Evolutionary conservation across 2,329 filamentous ascomycete species (phyloP).

Genomic region (Curvularia eragrostidis): DNA sequence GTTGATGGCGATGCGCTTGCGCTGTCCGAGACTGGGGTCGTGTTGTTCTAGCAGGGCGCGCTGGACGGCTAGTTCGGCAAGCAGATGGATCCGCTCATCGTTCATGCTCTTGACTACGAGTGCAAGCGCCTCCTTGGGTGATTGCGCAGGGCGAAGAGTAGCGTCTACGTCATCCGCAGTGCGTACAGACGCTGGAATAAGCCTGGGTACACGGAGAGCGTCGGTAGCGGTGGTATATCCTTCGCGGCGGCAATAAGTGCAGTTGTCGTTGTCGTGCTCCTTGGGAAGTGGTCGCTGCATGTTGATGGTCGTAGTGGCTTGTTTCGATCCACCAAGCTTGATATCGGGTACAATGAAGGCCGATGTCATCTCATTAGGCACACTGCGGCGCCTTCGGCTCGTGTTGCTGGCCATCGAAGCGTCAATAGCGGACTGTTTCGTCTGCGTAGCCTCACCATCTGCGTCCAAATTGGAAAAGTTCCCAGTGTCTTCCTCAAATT

Average conservation of each 20-base stretch:
- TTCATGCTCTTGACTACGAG: constrained; percentile 82
- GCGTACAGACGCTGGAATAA: constrained; percentile 59
- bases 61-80: constrained; percentile 69
- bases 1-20: constrained; percentile 67
- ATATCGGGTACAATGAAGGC: constrained; percentile 70
- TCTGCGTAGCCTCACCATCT: constrained; percentile 39
- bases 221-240: constrained; percentile 39
- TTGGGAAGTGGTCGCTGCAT: constrained; percentile 41
- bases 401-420: constrained; percentile 58
- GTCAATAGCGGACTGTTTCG: constrained; percentile 38
- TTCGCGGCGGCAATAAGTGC: constrained; percentile 62
- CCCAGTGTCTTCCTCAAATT: constrained; percentile 48
- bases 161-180: constrained; percentile 63
- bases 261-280: constrained; percentile 61
- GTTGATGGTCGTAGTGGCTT: constrained; percentile 29
- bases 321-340: constrained; percentile 54
- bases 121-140: constrained; percentile 75
- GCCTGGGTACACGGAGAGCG: constrained; percentile 55
- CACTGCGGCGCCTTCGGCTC: constrained; percentile 58
- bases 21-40: constrained; percentile 66
- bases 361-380: constrained; percentile 65
- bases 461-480: constrained; percentile 39
- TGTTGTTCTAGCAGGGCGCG: constrained; percentile 67
- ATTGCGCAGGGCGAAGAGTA: constrained; percentile 67
- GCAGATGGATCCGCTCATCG: constrained; percentile 80